Conservation (phyloP, 2,329 filamentous ascomycete species). For the Paecilomyces niveus region DNA sequence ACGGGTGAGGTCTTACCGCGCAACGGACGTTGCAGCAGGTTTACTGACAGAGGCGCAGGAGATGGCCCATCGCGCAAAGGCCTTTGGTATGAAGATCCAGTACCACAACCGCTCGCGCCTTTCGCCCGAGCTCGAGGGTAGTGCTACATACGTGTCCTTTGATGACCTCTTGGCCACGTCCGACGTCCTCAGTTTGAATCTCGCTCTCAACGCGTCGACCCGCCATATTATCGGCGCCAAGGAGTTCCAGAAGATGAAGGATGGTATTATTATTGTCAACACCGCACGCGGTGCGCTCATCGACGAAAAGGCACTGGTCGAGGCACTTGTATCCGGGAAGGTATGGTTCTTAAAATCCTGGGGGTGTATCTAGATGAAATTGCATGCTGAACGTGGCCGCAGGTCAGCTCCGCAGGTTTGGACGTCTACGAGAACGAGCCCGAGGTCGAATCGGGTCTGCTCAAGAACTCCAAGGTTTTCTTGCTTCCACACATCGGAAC, state of each 20-base stretch:
- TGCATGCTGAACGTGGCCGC: slow-evolving; percentile 2
- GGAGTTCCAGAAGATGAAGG: slow-evolving; percentile 41
- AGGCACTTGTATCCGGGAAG: slow-evolving; percentile 38
- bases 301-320: slow-evolving; percentile 41
- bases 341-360: slow-evolving; percentile 13
- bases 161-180: slow-evolving; percentile 39
- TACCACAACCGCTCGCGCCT: slow-evolving; percentile 42
- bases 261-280: slow-evolving; percentile 39
- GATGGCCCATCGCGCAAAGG: slow-evolving; percentile 38
- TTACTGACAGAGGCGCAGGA: slow-evolving; percentile 23
- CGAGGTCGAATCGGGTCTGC: slow-evolving; percentile 40
- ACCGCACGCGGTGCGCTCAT: slow-evolving; percentile 39
- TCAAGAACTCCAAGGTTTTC: slow-evolving; percentile 41
- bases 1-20: slow-evolving; percentile 24
- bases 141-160: slow-evolving; percentile 39
- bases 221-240: slow-evolving; percentile 39
- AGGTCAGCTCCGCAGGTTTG: slow-evolving; percentile 37
- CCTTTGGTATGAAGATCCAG: slow-evolving; percentile 41
- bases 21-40: slow-evolving; percentile 1
- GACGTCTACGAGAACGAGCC: slow-evolving; percentile 44
- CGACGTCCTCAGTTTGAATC: slow-evolving; percentile 41
- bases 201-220: slow-evolving; percentile 38
- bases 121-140: slow-evolving; percentile 32
- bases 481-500: slow-evolving; percentile 56
- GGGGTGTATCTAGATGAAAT: background rate